Conservation (phyloP, 1,284 basidiomycete genomes). For the Boletellus dicymbophilus region DNA sequence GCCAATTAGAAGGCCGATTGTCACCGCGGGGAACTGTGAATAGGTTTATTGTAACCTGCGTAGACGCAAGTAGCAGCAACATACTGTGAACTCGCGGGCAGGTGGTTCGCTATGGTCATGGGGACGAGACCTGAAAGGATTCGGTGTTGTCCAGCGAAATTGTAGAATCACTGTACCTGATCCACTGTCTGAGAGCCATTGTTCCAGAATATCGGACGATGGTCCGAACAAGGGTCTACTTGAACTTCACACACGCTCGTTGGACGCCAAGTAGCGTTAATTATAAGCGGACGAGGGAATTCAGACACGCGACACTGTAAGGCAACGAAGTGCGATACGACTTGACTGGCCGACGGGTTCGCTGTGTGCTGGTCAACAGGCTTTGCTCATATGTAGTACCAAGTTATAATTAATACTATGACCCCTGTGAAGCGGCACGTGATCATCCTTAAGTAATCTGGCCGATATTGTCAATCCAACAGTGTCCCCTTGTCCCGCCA, state of each 20-base stretch:
- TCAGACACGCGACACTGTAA: too few relatives aligned
- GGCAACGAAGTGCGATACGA: too few relatives aligned
- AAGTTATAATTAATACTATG: too few relatives aligned
- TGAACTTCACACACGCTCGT: too few relatives aligned
- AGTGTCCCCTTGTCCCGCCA: slow-evolving; percentile 38
- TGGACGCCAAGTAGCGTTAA: too few relatives aligned
- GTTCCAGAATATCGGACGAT: too few relatives aligned
- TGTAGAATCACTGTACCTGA: slow-evolving; percentile 21
- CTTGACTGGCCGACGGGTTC: too few relatives aligned
- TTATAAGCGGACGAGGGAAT: too few relatives aligned
- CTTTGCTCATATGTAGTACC: too few relatives aligned
- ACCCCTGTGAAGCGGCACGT: too few relatives aligned
- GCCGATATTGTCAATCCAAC: slow-evolving; percentile 34
- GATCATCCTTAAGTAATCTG: slow-evolving; percentile 33
- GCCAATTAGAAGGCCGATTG: slow-evolving; percentile 68
- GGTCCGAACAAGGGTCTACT: background rate
- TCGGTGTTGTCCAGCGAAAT: background rate
- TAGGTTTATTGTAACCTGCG: background rate
- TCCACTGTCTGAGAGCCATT: slow-evolving; percentile 24
- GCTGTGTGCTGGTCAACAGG: too few relatives aligned
- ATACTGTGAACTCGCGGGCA: slow-evolving; percentile 31
- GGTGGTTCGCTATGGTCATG: background rate
- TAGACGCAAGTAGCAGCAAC: background rate
- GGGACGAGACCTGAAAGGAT: slow-evolving; percentile 9
- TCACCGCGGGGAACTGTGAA: slow-evolving; percentile 45